Base-by-base conservation (phyloP, 2,329 filamentous ascomycete genomes). In the Phaeosphaeria sp. region DNA sequence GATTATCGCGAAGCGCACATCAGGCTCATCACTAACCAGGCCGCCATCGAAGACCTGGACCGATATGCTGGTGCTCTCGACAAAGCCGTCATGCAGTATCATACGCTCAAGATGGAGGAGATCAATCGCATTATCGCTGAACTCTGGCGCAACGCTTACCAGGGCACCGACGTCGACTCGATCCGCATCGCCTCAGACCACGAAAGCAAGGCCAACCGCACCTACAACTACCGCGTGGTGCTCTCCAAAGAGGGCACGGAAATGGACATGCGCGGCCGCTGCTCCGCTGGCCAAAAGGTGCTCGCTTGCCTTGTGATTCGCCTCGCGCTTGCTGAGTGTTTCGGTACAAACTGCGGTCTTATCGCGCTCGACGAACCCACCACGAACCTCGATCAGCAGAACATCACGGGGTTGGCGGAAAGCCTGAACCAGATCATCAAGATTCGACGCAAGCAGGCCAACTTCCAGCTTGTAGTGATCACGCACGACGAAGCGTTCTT, bases 181-280 rank as follows among this genome's bases (percentile, higher is more conserved):
- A 97, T 99, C 73, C 85, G 96, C 72, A 98, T 99, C 79, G 90
- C 91, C 42, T 97, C 93, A 18, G 94, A 98, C 77, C 90, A 89
- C 68, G 95, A 98, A 75, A 83, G 83, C 42, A 86, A 87, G 55
- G 89, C 87, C 52, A 93, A 92, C 71, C 89, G 92, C 69, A 91
- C 84, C 61, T 98, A 98, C 84, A 98, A 99, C 79, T 99, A 99
- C 82, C 91, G 95, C 47, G 82, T 99, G 6, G 93, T 92, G 78
- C 99, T 99, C 95, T 88, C 97, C 67, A 99, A 99, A 81, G 90
- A 94, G 74, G 93, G 96, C 72, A 92, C 91, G 0, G 95, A 99
- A 78, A 97, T 99, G 93, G 95, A 99, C 80, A 99, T 99, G 95
- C 92, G 95, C 62, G 96, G 95, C 1, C 91, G 95, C 54, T 99